Conservation (phyloP, 305 asterid species). For the Solanum aculeatissimum region DNA sequence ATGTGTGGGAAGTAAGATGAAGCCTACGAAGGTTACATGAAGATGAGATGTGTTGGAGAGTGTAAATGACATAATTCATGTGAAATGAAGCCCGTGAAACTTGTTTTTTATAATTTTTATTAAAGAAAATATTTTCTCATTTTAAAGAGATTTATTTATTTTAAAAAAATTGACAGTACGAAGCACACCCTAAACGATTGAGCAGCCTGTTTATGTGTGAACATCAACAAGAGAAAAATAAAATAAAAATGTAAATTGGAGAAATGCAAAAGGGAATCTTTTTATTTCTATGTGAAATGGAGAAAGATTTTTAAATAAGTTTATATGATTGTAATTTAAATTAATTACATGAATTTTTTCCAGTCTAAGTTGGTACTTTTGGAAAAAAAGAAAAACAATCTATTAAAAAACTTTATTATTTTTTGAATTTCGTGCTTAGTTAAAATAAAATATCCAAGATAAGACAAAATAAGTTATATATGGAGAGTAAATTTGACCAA, state of each 20-base stretch:
- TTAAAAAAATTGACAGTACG: no score
- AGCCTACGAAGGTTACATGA: no score
- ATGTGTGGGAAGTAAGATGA: no score
- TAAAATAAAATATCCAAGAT: background rate
- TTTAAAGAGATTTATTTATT: no score
- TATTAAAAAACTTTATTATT: background rate
- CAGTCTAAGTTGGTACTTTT: background rate
- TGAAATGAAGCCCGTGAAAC: background rate
- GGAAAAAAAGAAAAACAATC: background rate
- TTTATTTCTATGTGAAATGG: background rate
- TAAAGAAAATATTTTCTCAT: no score
- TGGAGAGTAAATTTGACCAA: background rate
- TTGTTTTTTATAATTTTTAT: background rate
- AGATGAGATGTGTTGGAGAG: no score
- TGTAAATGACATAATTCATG: background rate
- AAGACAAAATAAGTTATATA: background rate
- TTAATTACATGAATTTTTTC: background rate
- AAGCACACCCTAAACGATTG: background rate
- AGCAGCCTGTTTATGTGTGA: background rate
- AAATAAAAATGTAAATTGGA: background rate
- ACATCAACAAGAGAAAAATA: background rate
- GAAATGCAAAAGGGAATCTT: background rate
- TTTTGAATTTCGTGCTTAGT: background rate
- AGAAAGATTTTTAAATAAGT: background rate
- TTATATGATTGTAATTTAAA: no score